phyloP scores from a whole-genome alignment of 179 eudicot genomes.

The Spergularia azorica region DNA sequence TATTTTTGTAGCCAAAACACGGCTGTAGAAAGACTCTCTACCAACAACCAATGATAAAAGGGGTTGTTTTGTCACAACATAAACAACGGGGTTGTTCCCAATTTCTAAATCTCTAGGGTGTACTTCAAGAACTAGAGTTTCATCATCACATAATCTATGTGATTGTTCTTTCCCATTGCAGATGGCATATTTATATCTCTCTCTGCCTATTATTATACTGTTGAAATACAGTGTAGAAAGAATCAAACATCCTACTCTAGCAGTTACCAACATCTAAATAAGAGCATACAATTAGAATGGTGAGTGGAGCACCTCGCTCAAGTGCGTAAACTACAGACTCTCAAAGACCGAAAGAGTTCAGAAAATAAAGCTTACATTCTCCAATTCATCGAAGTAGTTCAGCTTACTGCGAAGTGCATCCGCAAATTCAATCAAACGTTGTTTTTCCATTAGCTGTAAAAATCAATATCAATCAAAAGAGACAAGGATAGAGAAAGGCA shows the following conservation, averaged over 20 bases:
- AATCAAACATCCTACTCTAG: not conserved
- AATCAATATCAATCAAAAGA: constrained; percentile 22
- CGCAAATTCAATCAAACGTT: constrained; percentile 88
- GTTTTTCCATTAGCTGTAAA: constrained; percentile 89
- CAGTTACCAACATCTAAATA: not conserved
- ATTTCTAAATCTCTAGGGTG: not conserved
- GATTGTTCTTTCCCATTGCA: not conserved
- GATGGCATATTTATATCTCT: not conserved
- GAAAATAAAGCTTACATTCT: constrained; percentile 67
- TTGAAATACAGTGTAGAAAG: not conserved
- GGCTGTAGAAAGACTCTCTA: too few relatives aligned
- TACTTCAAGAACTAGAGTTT: not conserved
- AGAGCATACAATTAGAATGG: not conserved
- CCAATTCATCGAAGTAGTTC: constrained; percentile 93
- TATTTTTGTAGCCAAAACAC: too few relatives aligned
- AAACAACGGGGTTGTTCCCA: not conserved
- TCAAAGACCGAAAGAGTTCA: not conserved
- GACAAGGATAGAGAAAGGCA: not conserved
- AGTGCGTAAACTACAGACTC: not conserved
- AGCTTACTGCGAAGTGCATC: constrained; percentile 95
- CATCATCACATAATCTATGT: not conserved
- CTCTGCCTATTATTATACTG: not conserved
- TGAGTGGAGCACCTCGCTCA: not conserved
- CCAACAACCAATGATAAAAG: too few relatives aligned
- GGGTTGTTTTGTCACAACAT: too few relatives aligned